These are phyloP conservation scores for Austroboletus festivus DNA, from an alignment of 768 basidiomycete genomes.

Conservation along the genomic window DNA sequence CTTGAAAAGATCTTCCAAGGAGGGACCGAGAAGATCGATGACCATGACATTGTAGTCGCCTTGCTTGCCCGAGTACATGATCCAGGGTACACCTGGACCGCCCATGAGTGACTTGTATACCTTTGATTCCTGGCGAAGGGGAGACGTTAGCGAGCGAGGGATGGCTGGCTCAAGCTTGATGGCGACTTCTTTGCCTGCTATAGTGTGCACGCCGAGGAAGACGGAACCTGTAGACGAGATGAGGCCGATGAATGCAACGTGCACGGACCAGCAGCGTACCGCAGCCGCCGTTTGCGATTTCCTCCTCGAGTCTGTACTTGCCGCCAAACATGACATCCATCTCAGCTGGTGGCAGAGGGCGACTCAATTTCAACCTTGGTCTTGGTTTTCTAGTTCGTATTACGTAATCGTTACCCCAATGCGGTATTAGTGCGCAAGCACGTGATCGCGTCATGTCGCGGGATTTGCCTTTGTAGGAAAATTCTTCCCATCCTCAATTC, in stretches of 20 bases:
- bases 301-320: constrained; percentile 75
- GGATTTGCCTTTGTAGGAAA: not conserved
- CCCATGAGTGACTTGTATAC: constrained; percentile 92
- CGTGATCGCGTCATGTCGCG: constrained; percentile 30
- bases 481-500: too few species aligned
- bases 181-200: constrained; percentile 81
- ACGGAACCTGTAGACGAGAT: constrained; percentile 54
- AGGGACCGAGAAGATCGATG: constrained; percentile 92
- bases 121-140: constrained; percentile 84
- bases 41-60: constrained; percentile 98
- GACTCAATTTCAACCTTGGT: constrained; percentile 1
- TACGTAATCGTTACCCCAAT: constrained; percentile 24
- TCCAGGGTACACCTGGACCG: constrained; percentile 85
- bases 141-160: constrained; percentile 45
- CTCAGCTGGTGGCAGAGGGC: constrained; percentile 14
- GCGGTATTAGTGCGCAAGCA: constrained; percentile 10
- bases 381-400: constrained; percentile 14
- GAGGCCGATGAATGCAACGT: constrained; percentile 4
- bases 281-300: constrained; percentile 79
- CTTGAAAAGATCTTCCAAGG: constrained; percentile 83
- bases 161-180: constrained; percentile 77
- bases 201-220: constrained; percentile 73
- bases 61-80: constrained; percentile 87
- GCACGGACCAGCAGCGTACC: constrained; percentile 58
- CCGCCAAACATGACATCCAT: constrained; percentile 59